phyloP scores from a whole-genome alignment of 495 filamentous ascomycete species.

The Aspergillus sclerotioniger region DNA sequence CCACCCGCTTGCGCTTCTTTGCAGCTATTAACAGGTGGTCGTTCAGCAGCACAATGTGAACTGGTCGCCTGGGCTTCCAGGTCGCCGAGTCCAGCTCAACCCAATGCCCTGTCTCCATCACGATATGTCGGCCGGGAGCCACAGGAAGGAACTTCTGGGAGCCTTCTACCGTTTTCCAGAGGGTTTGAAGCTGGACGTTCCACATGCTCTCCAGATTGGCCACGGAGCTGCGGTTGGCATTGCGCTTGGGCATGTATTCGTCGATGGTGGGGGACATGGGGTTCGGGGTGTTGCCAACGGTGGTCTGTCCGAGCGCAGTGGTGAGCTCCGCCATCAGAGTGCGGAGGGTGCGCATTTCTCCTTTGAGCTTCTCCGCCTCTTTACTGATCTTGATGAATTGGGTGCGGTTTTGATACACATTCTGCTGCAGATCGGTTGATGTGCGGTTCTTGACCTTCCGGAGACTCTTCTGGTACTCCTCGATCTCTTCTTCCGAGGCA shows the following conservation, averaged over 20 bases:
- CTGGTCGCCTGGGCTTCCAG: constrained; percentile 81
- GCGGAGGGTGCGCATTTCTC: constrained; percentile 88
- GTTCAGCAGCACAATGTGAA: constrained; percentile 89
- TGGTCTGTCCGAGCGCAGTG: constrained; percentile 69
- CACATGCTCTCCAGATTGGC: constrained; percentile 95
- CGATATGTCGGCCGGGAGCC: constrained; percentile 83
- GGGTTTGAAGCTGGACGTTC: constrained; percentile 73
- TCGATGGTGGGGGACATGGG: constrained; percentile 47
- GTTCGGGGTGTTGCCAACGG: constrained; percentile 44
- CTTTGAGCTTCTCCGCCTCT: constrained; percentile 95
- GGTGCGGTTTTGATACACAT: constrained; percentile 95
- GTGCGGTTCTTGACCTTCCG: constrained; percentile 78
- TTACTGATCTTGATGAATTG: constrained; percentile 99
- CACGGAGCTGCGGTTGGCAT: constrained; percentile 58
- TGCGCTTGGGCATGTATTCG: constrained; percentile 47
- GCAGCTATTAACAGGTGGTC: constrained; percentile 90
- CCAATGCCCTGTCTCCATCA: constrained; percentile 87
- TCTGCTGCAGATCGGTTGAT: constrained; percentile 87
- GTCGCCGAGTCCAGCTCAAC: constrained; percentile 96
- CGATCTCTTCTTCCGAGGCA: constrained; percentile 91
- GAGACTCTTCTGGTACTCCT: constrained; percentile 72
- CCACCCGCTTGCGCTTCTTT: constrained; percentile 83
- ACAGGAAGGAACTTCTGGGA: constrained; percentile 96
- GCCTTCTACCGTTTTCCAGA: constrained; percentile 95
- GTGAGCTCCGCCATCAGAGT: constrained; percentile 88